Evolutionary conservation across 805 yeast species (phyloP), one percentile per base, ranked within the genome.

Genomic region (Kazachstania viticola): DNA sequence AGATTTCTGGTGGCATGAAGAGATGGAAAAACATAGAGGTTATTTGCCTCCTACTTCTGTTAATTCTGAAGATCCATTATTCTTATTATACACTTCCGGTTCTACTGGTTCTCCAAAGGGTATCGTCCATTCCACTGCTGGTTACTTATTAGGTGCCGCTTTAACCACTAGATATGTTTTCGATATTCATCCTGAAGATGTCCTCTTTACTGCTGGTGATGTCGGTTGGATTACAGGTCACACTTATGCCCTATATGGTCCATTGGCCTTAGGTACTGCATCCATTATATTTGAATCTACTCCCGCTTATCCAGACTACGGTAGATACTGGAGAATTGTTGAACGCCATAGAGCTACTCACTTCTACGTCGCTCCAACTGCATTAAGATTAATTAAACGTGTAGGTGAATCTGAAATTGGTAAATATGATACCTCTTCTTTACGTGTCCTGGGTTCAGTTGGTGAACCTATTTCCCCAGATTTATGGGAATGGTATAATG

Each of bases 161-260:
- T 65, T 87, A 56, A 82, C 96, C 32, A 81, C 95, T 29, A 81
- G 78, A 62, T 88, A 87, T 61, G 85, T 85, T 29, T 88, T 91
- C 58, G 97, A 93, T 58, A 75, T 91, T 30, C 95, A 84, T 54
- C 75, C 75, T 37, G 80, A 79, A 40, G 97, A 91, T 59, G 69
- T 80, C 27, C 61, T 88, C 39, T 88, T 91, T 67, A 88, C 97
- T 26, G 97, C 97, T 25, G 97, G 97, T 54, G 97, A 91, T 57
- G 84, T 91, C 35, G 97, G 98, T 55, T 91, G 98, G 97, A 91
- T 91, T 56, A 91, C 98, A 13, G 97, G 97, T 46, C 98, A 91
- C 61, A 81, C 96, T 8, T 91, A 88, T 55, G 94, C 84, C 27
- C 72, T 88, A 29, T 91, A 91, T 53, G 97, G 97, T 38, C 98